phyloP scores from a whole-genome alignment of 1,139 yeast genomes.

The Yarrowia galli region DNA sequence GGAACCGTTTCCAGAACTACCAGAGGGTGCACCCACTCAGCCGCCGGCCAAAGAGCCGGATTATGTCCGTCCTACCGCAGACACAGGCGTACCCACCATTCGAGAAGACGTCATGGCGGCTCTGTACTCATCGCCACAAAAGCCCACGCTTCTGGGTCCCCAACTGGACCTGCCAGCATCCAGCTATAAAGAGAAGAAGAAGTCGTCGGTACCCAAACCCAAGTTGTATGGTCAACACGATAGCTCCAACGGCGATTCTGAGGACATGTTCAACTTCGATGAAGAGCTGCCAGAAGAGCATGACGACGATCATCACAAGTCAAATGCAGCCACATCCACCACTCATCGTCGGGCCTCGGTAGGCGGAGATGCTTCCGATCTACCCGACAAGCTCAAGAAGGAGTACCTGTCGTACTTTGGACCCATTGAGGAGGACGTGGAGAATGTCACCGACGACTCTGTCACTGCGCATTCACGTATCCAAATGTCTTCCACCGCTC shows the following conservation, averaged over 20 bases:
- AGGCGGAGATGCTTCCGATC: conserved; percentile 25
- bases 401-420: conserved; percentile 37
- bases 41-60: conserved; percentile 13
- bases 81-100: conserved; percentile 15
- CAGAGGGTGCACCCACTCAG: conserved; percentile 11
- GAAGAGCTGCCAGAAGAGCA: conserved; percentile 19
- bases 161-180: conserved; percentile 34
- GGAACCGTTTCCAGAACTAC: conserved; percentile 29
- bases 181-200: conserved; percentile 19
- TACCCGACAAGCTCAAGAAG: conserved; percentile 37
- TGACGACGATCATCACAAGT: background rate
- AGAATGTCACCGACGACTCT: conserved; percentile 14
- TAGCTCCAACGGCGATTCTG: conserved; percentile 3
- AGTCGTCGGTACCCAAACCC: background rate
- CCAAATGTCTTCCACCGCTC: conserved; percentile 34
- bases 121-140: conserved; percentile 33
- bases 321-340: conserved; percentile 1
- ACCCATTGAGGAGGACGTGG: conserved; percentile 36
- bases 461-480: conserved; percentile 28
- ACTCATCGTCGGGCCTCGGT: conserved; percentile 21
- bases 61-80: conserved; percentile 11
- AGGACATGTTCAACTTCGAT: conserved; percentile 35
- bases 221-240: conserved; percentile 18
- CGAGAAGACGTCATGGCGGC: conserved; percentile 25
- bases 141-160: conserved; percentile 22